Evolutionary conservation across 345 rosid species (phyloP).

Genomic region (Eutrema heterophyllum): DNA sequence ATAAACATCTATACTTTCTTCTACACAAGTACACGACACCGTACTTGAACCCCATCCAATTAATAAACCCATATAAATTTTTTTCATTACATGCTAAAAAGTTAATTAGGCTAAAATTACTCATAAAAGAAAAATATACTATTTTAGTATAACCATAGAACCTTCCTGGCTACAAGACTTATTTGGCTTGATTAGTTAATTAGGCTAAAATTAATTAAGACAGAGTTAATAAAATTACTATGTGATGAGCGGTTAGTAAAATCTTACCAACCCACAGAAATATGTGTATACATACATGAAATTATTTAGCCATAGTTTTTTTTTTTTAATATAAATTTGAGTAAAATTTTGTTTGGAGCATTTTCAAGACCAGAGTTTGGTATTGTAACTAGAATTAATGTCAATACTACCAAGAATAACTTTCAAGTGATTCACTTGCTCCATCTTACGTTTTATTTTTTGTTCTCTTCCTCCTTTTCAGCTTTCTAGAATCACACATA

Average conservation of each 20-base stretch:
- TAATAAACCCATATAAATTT: too few relatives aligned
- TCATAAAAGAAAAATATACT: neutral
- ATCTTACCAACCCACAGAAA: slow-evolving; percentile 3
- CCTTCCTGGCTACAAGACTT: neutral
- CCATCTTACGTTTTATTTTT: neutral
- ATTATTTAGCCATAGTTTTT: neutral
- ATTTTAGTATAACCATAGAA: neutral
- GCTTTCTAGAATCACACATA: neutral
- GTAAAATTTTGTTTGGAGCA: neutral
- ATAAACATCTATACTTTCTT: too few relatives aligned
- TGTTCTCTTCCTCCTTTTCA: neutral
- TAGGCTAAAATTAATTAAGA: neutral
- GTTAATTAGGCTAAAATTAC: too few relatives aligned
- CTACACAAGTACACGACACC: too few relatives aligned
- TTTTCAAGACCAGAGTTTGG: neutral
- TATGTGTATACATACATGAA: neutral
- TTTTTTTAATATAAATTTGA: neutral
- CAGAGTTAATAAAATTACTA: neutral
- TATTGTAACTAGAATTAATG: neutral
- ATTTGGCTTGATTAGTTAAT: neutral
- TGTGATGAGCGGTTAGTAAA: slow-evolving; percentile 1
- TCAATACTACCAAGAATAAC: neutral
- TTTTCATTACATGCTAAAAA: too few relatives aligned
- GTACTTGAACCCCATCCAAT: too few relatives aligned
- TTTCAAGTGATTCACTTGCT: neutral